Percentiles rank a stretch among this genome's conserved stretches.
Evolutionary conservation across 768 basidiomycete genomes (phyloP).

Genomic region (Hortiboletus flavorubellus): DNA sequence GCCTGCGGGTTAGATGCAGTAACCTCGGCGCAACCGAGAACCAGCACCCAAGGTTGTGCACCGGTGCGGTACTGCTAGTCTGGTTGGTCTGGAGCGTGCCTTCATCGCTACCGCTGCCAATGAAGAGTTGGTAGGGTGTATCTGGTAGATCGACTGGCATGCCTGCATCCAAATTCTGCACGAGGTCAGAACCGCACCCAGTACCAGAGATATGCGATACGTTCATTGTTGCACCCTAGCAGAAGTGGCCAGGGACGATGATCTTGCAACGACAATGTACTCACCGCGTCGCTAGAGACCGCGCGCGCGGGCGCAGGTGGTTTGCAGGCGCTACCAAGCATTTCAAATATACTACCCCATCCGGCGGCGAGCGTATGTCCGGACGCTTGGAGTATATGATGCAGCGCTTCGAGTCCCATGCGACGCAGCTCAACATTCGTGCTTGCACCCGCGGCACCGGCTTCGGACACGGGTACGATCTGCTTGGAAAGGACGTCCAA

Average conservation of each 20-base stretch:
- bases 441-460: slow-evolving; percentile 41
- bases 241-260: slow-evolving; percentile 44
- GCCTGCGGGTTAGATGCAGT: too few relatives aligned
- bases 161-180: too few relatives aligned
- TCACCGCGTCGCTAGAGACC: slow-evolving; percentile 40
- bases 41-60: too few relatives aligned
- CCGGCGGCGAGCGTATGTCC: slow-evolving; percentile 90
- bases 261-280: slow-evolving; percentile 39
- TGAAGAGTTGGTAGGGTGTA: too few relatives aligned
- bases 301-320: slow-evolving; percentile 39
- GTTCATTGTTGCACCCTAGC: slow-evolving; percentile 58
- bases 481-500: slow-evolving; percentile 84
- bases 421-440: slow-evolving; percentile 73
- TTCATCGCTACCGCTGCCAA: too few relatives aligned
- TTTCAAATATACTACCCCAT: slow-evolving; percentile 91
- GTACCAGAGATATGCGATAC: too few relatives aligned
- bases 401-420: slow-evolving; percentile 87
- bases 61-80: too few relatives aligned
- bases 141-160: too few relatives aligned
- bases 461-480: slow-evolving; percentile 47
- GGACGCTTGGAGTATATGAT: slow-evolving; percentile 85
- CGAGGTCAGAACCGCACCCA: too few relatives aligned
- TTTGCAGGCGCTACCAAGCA: slow-evolving; percentile 85
- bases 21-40: too few relatives aligned
- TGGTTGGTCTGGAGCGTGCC: too few relatives aligned